These are phyloP conservation scores for Pichia manshurica DNA, from an alignment of 805 yeast species.

Conservation along the genomic window DNA sequence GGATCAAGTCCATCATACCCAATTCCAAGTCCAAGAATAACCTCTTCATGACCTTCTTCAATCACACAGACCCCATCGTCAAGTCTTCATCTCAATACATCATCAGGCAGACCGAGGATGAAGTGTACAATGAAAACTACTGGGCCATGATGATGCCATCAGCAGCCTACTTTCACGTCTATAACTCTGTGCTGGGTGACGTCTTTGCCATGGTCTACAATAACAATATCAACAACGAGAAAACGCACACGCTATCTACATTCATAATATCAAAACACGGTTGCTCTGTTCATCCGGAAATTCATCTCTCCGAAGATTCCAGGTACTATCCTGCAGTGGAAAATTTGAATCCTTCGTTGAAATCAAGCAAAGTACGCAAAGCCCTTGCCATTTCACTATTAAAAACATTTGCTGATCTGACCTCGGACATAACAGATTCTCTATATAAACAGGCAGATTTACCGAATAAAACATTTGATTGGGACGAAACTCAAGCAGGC, in stretches of 20 bases:
- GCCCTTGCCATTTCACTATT: constrained; percentile 72
- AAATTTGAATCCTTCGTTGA: constrained; percentile 48
- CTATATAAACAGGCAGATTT: constrained; percentile 19
- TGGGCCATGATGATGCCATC: constrained; percentile 42
- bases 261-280: constrained; percentile 64
- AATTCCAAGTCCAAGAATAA: constrained; percentile 9
- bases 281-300: constrained; percentile 47
- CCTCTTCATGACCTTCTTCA: constrained; percentile 4
- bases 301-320: constrained; percentile 55
- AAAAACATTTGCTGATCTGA: constrained; percentile 58
- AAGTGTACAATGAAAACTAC: constrained; percentile 19
- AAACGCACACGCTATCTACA: constrained; percentile 34
- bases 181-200: constrained; percentile 43
- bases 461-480: constrained; percentile 29
- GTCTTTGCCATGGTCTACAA: constrained; percentile 47
- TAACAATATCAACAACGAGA: constrained; percentile 31
- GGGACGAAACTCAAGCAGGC: constrained; percentile 88
- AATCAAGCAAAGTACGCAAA: constrained; percentile 55
- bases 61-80: background rate
- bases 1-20: constrained; percentile 7
- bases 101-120: constrained; percentile 12
- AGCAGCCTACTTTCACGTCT: constrained; percentile 49
- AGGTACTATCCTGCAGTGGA: constrained; percentile 75
- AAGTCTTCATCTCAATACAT: constrained; percentile 6
- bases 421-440: constrained; percentile 24